These are phyloP conservation scores for Beauveria australis DNA, from an alignment of 2,329 filamentous ascomycete species.

Conservation along the genomic window DNA sequence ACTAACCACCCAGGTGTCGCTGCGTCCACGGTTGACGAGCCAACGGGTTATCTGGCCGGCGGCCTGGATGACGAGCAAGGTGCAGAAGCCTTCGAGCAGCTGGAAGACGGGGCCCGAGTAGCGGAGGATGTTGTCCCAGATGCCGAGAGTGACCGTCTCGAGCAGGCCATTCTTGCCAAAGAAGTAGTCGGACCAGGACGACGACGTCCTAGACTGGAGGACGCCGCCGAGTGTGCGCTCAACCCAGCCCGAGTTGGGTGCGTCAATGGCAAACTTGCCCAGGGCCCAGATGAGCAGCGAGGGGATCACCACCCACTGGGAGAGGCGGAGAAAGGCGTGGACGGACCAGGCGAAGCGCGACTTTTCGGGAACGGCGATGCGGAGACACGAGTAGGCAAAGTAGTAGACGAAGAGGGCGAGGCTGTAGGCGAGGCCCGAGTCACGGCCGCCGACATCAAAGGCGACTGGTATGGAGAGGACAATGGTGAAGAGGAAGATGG, in stretches of 20 bases:
- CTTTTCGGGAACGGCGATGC: slow-evolving; percentile 68
- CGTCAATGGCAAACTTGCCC: slow-evolving; percentile 89
- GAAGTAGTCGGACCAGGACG: slow-evolving; percentile 69
- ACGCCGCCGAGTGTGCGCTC: slow-evolving; percentile 67
- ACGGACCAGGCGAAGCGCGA: slow-evolving; percentile 69
- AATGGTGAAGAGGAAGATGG: slow-evolving; percentile 82
- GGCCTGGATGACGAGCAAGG: slow-evolving; percentile 87
- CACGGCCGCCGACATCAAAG: slow-evolving; percentile 94
- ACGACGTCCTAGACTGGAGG: slow-evolving; percentile 49
- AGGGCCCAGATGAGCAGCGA: slow-evolving; percentile 87
- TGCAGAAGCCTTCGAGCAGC: slow-evolving; percentile 92
- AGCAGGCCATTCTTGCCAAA: slow-evolving; percentile 80
- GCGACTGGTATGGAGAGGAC: slow-evolving; percentile 93
- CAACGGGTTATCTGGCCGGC: slow-evolving; percentile 90
- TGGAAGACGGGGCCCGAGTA: slow-evolving; percentile 95
- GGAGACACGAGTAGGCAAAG: slow-evolving; percentile 74
- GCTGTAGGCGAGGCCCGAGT: slow-evolving; percentile 90
- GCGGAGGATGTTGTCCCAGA: slow-evolving; percentile 79
- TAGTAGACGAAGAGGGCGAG: slow-evolving; percentile 85
- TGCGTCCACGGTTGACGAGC: slow-evolving; percentile 86
- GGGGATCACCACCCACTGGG: slow-evolving; percentile 83
- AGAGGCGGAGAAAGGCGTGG: slow-evolving; percentile 59
- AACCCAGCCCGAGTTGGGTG: slow-evolving; percentile 70
- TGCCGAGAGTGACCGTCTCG: slow-evolving; percentile 71
- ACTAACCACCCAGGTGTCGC: slow-evolving; percentile 91